These are phyloP conservation scores for Eucalyptus coolabah DNA, from an alignment of 345 rosid species.

Conservation along the genomic window DNA sequence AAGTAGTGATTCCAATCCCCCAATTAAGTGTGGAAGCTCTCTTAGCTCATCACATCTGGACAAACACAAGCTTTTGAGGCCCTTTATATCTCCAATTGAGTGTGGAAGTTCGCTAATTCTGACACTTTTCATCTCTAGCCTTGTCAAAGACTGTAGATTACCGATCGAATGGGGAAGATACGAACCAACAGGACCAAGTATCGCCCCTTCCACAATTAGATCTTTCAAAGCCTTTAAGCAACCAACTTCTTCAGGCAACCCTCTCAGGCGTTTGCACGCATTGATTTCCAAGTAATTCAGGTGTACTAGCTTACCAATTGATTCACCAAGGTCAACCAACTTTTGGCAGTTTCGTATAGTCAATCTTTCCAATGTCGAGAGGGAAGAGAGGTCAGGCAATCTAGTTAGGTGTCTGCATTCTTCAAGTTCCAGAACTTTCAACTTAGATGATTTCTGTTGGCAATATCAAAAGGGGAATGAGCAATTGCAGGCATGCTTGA, in stretches of 20 bases:
- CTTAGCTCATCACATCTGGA: background rate
- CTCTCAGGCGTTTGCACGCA: fast-evolving
- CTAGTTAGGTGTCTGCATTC: background rate
- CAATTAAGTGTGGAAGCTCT: background rate
- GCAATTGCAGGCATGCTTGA: no score
- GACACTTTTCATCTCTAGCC: background rate
- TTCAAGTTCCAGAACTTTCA: background rate
- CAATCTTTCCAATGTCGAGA: background rate
- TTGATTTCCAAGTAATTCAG: no score
- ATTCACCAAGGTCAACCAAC: background rate
- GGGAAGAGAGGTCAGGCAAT: background rate
- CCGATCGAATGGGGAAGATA: no score
- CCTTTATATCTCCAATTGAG: background rate
- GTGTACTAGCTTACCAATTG: background rate
- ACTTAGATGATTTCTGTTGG: background rate
- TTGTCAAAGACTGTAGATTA: background rate
- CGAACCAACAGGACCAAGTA: fast-evolving
- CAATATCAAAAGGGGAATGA: background rate
- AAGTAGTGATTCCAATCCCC: background rate
- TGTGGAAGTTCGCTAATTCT: background rate
- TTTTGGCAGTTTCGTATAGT: background rate
- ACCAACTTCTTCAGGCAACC: no score
- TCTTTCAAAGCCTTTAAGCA: no score
- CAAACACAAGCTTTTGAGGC: background rate
- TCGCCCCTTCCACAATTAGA: no score